These are phyloP conservation scores for Agaricales sp. DNA, from an alignment of 1,284 basidiomycete species.

Conservation along the genomic window DNA sequence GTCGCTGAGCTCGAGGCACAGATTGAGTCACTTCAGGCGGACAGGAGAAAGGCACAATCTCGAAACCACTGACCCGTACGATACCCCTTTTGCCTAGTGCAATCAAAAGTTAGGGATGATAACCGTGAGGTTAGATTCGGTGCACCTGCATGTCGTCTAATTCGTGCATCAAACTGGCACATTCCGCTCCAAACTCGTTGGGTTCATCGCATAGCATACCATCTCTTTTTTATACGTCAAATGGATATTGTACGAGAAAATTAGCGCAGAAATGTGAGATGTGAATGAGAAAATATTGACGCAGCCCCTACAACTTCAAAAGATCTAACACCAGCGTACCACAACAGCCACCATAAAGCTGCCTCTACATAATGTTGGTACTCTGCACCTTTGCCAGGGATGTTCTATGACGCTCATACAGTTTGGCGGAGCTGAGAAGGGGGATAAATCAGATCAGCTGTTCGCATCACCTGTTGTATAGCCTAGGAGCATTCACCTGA, in stretches of 20 bases:
- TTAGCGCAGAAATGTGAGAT: background rate
- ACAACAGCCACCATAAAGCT: background rate
- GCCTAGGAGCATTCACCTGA: constrained; percentile 41
- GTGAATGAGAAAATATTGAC: background rate
- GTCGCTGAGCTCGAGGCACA: constrained; percentile 50
- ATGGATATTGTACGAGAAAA: background rate
- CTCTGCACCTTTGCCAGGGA: constrained; percentile 27
- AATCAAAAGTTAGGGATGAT: too few species aligned
- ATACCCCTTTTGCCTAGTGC: too few species aligned
- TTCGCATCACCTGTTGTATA: constrained; percentile 1
- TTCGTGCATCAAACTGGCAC: too few species aligned
- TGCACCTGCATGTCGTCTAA: too few species aligned
- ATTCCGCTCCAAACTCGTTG: too few species aligned
- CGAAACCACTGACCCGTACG: background rate
- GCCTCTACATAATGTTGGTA: background rate
- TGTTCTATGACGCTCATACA: constrained; percentile 59
- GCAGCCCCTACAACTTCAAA: background rate
- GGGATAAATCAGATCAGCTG: constrained; percentile 1
- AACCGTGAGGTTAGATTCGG: too few species aligned
- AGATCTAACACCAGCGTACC: background rate
- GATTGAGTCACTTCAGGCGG: constrained; percentile 24
- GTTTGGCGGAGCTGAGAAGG: constrained; percentile 45
- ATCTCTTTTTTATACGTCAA: background rate
- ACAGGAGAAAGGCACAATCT: constrained; percentile 15
- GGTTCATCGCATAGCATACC: background rate